Conservation (phyloP, 139 green algal genomes). For the Picochlorum sp. region DNA sequence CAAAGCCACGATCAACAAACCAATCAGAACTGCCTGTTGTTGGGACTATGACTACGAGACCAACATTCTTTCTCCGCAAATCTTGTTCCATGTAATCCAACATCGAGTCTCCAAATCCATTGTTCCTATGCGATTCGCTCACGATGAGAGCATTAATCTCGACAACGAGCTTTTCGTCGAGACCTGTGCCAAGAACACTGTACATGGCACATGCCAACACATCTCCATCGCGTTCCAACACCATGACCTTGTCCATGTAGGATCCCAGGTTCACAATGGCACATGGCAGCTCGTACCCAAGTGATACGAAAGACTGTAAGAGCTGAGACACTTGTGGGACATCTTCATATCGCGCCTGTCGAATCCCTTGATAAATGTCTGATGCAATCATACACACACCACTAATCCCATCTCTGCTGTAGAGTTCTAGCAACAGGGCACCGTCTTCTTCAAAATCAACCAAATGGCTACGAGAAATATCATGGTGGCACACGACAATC, state of each 20-base stretch:
- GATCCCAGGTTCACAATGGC: constrained; percentile 14
- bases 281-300: constrained; percentile 34
- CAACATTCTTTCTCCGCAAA: constrained; percentile 44
- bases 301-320: constrained; percentile 40
- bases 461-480: constrained; percentile 69
- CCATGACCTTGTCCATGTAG: constrained; percentile 26
- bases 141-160: constrained; percentile 90
- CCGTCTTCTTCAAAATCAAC: constrained; percentile 65
- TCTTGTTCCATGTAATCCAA: constrained; percentile 62
- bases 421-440: constrained; percentile 87
- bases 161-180: constrained; percentile 27
- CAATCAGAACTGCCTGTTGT: constrained; percentile 34
- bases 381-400: constrained; percentile 72
- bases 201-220: constrained; percentile 67
- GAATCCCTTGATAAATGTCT: constrained; percentile 91
- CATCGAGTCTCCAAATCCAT: constrained; percentile 82
- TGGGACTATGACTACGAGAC: constrained; percentile 57
- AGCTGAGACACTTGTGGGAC: constrained; percentile 42
- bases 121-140: constrained; percentile 50
- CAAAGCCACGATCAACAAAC: constrained; percentile 50
- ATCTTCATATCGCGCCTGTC: constrained; percentile 51
- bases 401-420: constrained; percentile 68
- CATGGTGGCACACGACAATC: constrained; percentile 39
- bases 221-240: constrained; percentile 43
- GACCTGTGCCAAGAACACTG: constrained; percentile 10